Base-by-base conservation (phyloP, 2,329 filamentous ascomycete species). In the Colletotrichum scovillei region DNA sequence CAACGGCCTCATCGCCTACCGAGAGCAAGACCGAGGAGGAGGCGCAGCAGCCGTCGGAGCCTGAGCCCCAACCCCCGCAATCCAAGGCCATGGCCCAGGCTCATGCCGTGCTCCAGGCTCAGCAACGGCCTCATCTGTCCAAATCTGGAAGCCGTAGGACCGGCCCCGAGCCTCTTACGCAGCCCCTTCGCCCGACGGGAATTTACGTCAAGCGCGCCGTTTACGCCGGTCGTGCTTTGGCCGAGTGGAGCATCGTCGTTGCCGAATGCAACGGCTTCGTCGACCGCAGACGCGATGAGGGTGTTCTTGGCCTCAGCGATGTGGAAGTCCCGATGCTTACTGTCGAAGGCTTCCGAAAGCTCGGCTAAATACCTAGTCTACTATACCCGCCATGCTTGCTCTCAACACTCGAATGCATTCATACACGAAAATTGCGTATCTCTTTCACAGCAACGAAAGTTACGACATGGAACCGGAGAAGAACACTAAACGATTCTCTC, bases 211-310 rank as follows among this genome's bases (percentile, higher is more conserved):
- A 83, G 58, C 86, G 86, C 30, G 84, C 87, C 9, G 89, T 89
- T 62, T 93, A 96, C 80, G 86, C 89, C 3, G 94, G 94, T 1
- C 88, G 93, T 24, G 92, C 94, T 0, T 86, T 97, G 57, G 93
- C 93, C 0, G 94, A 97, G 81, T 97, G 94, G 94, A 87, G 88
- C 24, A 84, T 94, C 22, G 89, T 96, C 24, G 90, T 95, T 19
- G 89, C 90, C 69, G 94, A 97, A 80, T 94, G 92, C 84, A 94
- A 95, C 82, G 94, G 91, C 78, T 97, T 96, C 81, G 90, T 95
- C 38, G 93, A 96, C 72, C 87, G 94, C 58, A 88, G 94, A 67
- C 91, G 91, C 64, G 90, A 91, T 59, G 94, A 97, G 79, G 94
- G 94, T 57, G 89, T 95, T 11, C 87, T 89, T 2, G 85, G 86